Conservation (phyloP, 768 basidiomycete species). For the Lentinula boryana region DNA sequence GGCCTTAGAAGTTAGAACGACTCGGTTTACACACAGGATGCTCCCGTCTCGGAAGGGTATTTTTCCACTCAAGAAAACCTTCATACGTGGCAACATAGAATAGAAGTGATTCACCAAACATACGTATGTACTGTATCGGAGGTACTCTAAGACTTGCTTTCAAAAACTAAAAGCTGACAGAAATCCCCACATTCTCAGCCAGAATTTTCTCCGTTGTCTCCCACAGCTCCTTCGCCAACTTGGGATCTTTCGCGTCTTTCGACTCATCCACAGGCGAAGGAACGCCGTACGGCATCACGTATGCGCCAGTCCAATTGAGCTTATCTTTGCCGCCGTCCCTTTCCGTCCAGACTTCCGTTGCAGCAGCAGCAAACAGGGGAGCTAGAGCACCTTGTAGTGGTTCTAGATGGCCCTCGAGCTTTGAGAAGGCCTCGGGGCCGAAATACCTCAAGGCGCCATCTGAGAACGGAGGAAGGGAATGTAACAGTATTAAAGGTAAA, state of each 20-base stretch:
- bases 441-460: not conserved
- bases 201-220: conserved; percentile 27
- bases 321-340: conserved; percentile 9
- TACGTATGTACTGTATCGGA: too few relatives aligned
- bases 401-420: conserved; percentile 8
- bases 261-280: conserved; percentile 18
- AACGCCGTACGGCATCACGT: conserved; percentile 27
- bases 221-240: conserved; percentile 33
- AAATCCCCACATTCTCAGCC: not conserved
- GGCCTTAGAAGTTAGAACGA: not conserved
- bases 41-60: too few relatives aligned
- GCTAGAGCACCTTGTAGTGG: conserved; percentile 28
- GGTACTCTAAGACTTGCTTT: too few relatives aligned
- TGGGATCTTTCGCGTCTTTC: conserved; percentile 20
- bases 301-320: conserved; percentile 29
- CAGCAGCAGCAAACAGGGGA: conserved; percentile 33
- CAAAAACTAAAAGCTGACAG: not conserved
- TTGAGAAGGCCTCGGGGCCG: not conserved
- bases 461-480: not conserved
- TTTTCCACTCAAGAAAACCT: too few relatives aligned
- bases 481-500: not conserved
- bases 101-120: too few relatives aligned
- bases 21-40: too few relatives aligned
- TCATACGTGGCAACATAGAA: too few relatives aligned
- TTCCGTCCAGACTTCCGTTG: conserved; percentile 21